Base-by-base conservation (phyloP, 768 basidiomycete species). In the Xerocomus brunneocitrinus region DNA sequence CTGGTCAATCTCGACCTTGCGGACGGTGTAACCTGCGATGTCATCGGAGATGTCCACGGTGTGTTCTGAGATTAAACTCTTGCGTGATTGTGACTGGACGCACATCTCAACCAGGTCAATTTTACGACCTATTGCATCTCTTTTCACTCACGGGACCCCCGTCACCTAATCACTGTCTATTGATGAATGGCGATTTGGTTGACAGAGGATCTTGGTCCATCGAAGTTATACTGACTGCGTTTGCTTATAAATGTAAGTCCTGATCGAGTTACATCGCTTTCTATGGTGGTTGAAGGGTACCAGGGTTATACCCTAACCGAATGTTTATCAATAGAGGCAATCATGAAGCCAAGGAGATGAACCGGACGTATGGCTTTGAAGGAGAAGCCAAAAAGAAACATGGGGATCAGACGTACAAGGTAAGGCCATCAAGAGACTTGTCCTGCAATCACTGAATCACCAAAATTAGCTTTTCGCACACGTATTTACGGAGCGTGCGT, bases 281-380 rank as follows among this genome's bases (percentile, higher is more conserved):
- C 32, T n/a, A 36, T 35, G 19, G 43, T 25, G 46, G 50, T 56
- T 61, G 61, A 58, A 49, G 28, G 38, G 50, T n/a, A 28, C 56
- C 60, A 92, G 91, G 95, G 95, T 73, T 98, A 52, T 93, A 91
- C 71, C 95, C 95, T 4, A 82, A 82, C 53, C 82, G 76, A 53
- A 91, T 98, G 78, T 95, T 81, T 69, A 82, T 99, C 67, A 98
- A 99, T 69, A 83, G 95, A 58, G 95, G 95, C 16, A 98, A 98
- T 72, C 95, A 98, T 65, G 93, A 95, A 73, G 86, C 92, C 55
- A 90, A 91, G 68, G 94, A 98, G 43, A 98, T 99, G 97, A 99
- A 99, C 71, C 76, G 87, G 46, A 82, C 85, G 22, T 94, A 95
- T 68, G 93, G 93, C 1, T 95, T 95, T 63, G 92, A 95, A 69